phyloP scores from a whole-genome alignment of 1,284 basidiomycete species.

The Mycosarcoma maydis region DNA sequence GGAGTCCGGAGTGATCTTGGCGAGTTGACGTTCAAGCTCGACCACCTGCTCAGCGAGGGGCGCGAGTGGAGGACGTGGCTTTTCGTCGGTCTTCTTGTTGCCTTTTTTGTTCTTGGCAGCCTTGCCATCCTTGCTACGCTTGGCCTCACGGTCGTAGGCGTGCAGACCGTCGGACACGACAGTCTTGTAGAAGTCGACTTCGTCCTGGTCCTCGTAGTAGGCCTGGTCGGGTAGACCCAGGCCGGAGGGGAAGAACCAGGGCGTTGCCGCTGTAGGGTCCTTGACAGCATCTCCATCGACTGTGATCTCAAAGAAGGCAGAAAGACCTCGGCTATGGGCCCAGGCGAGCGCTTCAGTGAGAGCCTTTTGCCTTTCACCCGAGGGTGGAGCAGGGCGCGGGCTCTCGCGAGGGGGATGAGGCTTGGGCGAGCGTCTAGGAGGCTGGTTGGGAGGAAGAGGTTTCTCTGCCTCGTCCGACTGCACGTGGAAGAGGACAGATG shows the following conservation, averaged over 20 bases:
- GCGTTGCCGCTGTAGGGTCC: constrained; percentile 86
- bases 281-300: constrained; percentile 88
- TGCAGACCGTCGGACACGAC: constrained; percentile 78
- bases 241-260: constrained; percentile 84
- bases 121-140: constrained; percentile 30
- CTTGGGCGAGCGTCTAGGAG: constrained; percentile 50
- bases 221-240: constrained; percentile 92
- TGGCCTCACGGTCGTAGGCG: constrained; percentile 71
- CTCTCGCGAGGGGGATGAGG: constrained; percentile 48
- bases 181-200: constrained; percentile 77
- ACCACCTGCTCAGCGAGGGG: constrained; percentile 80
- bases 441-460: constrained; percentile 51
- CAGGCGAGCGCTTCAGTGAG: constrained; percentile 83
- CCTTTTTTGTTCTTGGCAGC: constrained; percentile 68
- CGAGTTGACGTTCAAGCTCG: constrained; percentile 82
- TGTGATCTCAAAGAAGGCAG: constrained; percentile 78
- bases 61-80: constrained; percentile 69
- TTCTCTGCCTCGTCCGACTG: constrained; percentile 69
- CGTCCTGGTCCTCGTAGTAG: constrained; percentile 84
- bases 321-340: constrained; percentile 77
- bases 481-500: constrained; percentile 73
- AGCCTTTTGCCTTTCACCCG: constrained; percentile 69
- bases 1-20: constrained; percentile 75
- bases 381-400: constrained; percentile 47
- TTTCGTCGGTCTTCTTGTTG: constrained; percentile 68